A percentile compares a stretch with the other conserved stretches of the same genome.
These are phyloP conservation scores for Achaetomium macrosporum DNA, from an alignment of 2,329 filamentous ascomycete species.

Conservation along the genomic window DNA sequence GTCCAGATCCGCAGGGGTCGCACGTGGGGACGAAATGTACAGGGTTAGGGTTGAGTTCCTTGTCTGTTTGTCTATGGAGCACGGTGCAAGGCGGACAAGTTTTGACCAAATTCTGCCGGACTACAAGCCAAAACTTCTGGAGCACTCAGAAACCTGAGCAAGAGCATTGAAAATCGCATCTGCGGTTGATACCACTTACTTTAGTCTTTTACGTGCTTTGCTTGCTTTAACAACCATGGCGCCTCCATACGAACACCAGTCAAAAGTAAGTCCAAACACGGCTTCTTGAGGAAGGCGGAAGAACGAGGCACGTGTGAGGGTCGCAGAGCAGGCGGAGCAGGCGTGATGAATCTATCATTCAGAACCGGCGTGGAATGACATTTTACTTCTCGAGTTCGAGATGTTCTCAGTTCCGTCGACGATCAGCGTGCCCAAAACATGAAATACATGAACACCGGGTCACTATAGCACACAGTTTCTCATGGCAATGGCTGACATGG, in stretches of 20 bases:
- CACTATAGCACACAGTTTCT: background rate
- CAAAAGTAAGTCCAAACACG: constrained; percentile 17
- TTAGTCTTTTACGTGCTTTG: background rate
- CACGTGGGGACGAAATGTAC: background rate
- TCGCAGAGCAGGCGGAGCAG: no score
- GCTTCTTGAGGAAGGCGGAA: background rate
- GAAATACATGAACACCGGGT: background rate
- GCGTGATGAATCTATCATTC: no score
- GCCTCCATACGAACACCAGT: constrained; percentile 17
- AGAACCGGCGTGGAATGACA: no score
- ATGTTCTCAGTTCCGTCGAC: no score
- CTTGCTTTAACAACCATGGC: constrained; percentile 18
- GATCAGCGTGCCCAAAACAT: no score
- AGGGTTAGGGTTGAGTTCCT: constrained; percentile 10
- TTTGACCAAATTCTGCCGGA: constrained; percentile 22
- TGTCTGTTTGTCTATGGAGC: background rate
- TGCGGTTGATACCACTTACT: background rate
- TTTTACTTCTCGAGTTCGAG: background rate
- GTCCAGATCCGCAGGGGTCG: constrained; percentile 20
- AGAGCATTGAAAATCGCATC: no score
- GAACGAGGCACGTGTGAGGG: no score
- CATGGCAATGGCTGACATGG: background rate
- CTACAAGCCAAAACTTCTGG: constrained; percentile 14
- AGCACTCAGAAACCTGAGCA: no score
- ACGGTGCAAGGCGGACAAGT: constrained; percentile 22